Conservation (phyloP, 2,329 filamentous ascomycete species). For the Dryadomyces quercivorus region DNA sequence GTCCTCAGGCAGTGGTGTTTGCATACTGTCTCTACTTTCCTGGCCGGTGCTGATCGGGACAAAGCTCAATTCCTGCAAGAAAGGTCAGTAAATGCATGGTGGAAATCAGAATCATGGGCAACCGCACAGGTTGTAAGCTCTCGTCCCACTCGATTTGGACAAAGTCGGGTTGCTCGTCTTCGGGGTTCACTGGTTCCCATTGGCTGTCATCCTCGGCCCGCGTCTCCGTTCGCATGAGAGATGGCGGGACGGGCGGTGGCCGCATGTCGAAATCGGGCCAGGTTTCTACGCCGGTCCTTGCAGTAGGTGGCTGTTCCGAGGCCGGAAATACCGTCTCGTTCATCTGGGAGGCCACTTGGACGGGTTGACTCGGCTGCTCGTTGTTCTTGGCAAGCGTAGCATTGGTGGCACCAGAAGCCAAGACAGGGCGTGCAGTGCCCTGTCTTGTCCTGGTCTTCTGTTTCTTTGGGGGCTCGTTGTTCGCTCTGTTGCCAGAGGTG, state of each 20-base stretch:
- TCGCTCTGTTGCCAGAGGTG: slow-evolving; percentile 57
- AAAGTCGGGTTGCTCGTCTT: slow-evolving; percentile 51
- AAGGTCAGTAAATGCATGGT: background rate
- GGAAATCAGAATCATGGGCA: slow-evolving; percentile 16
- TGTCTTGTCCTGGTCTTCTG: slow-evolving; percentile 2
- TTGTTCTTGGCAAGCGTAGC: background rate
- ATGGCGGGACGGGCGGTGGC: slow-evolving; percentile 25
- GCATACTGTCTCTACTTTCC: slow-evolving; percentile 13
- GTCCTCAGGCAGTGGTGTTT: slow-evolving; percentile 6
- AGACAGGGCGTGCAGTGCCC: background rate
- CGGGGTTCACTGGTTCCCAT: slow-evolving; percentile 56
- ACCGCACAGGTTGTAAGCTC: slow-evolving; percentile 44
- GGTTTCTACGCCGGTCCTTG: slow-evolving; percentile 21
- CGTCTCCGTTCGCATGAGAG: slow-evolving; percentile 51
- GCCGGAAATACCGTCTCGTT: background rate
- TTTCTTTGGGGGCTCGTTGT: slow-evolving; percentile 21
- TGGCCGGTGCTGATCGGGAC: slow-evolving; percentile 30
- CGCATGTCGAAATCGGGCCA: slow-evolving; percentile 21
- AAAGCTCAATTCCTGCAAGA: slow-evolving; percentile 12
- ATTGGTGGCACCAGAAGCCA: background rate
- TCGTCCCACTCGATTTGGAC: slow-evolving; percentile 65
- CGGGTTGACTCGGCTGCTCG: background rate
- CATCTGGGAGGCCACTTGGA: slow-evolving; percentile 9
- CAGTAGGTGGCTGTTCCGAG: slow-evolving; percentile 15
- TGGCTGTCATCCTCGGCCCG: slow-evolving; percentile 56